Base-by-base conservation (phyloP, 208 protist genomes). In the Naegleria lovaniensis region DNA sequence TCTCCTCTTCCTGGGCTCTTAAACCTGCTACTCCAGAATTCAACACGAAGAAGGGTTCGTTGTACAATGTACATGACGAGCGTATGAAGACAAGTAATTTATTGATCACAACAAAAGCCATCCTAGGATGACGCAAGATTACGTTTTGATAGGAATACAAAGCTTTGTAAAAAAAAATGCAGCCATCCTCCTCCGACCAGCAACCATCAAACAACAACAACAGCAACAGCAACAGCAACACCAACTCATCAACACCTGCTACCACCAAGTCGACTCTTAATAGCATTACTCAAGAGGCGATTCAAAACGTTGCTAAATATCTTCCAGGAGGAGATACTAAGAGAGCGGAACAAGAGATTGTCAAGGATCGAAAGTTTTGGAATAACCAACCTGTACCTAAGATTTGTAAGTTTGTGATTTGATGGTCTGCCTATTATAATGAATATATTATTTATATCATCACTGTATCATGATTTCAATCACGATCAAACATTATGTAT, bases 331-430 rank as follows among this genome's bases (percentile, higher is more conserved):
- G n/a, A 79, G 67, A 79, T 79, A 79, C 13, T 36, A 79, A 79
- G 29, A 79, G 67, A 79, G 67, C 67, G 6, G 29, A 29, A 36
- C 29, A 79, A 79, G 67, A 79, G n/a, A 79, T 79, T 33, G n/a
- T n/a, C 16, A 79, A 79, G 29, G 67, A 79, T 36, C 19, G 67
- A 79, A 79, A 91, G 36, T 96, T 96, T 85, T 96, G 94, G 94
- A 88, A 93, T 40, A 95, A 94, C 19, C 94, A 96, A 88, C 94
- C 94, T 55, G 94, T 96, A n/a, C 91, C 88, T 79, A 93, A 94
- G 39, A 88, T 92, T 52, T 52, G 86, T 91, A 85, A 38, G 88
- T 79, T 11, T 15, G 0, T n/a, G 25, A 19, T 90, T 52, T 55
- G 15, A 52, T 16, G 1, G 1, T 29, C 58, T n/a, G 1, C 25